Percentiles rank a stretch among this genome's conserved stretches.
Evolutionary conservation across 2,329 filamentous ascomycete genomes (phyloP).

Genomic region (Curvularia lunata): DNA sequence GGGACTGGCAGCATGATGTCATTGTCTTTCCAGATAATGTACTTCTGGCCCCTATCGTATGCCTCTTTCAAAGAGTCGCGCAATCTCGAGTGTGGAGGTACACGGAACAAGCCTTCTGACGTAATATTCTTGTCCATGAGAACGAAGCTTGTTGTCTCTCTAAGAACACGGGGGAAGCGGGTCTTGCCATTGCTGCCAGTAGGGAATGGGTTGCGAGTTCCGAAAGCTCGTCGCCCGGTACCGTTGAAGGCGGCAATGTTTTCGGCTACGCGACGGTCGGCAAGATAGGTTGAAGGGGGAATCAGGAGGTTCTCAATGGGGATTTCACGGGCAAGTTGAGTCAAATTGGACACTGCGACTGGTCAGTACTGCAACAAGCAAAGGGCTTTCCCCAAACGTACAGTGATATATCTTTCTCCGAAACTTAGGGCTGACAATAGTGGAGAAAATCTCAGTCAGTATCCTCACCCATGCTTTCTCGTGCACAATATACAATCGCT

Average conservation of each 20-base stretch:
- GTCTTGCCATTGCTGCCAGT: slow-evolving; percentile 52
- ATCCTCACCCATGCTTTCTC: slow-evolving; percentile 64
- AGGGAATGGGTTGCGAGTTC: slow-evolving; percentile 57
- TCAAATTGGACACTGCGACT: slow-evolving; percentile 56
- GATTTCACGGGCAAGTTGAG: slow-evolving; percentile 57
- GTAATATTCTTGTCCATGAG: slow-evolving; percentile 56
- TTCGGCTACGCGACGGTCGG: slow-evolving; percentile 58
- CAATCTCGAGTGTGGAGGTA: slow-evolving; percentile 58
- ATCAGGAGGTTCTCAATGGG: slow-evolving; percentile 61
- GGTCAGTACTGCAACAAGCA: slow-evolving; percentile 17
- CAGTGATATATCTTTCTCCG: slow-evolving; percentile 63
- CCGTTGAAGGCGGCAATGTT: slow-evolving; percentile 57
- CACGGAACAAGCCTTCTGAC: slow-evolving; percentile 61
- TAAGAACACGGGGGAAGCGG: slow-evolving; percentile 59
- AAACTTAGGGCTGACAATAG: slow-evolving; percentile 64
- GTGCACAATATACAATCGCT: slow-evolving; percentile 64
- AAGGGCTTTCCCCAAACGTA: slow-evolving; percentile 33
- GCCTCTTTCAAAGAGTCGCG: slow-evolving; percentile 60
- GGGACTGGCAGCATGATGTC: slow-evolving; percentile 42
- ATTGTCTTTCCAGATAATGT: slow-evolving; percentile 60
- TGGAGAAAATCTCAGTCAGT: slow-evolving; percentile 62
- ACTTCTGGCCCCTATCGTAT: slow-evolving; percentile 62
- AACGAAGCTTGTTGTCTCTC: slow-evolving; percentile 61
- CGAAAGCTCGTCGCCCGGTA: slow-evolving; percentile 56
- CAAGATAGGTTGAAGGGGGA: slow-evolving; percentile 60